Conservation (phyloP, 768 basidiomycete species). For the Suillus bovinus region DNA sequence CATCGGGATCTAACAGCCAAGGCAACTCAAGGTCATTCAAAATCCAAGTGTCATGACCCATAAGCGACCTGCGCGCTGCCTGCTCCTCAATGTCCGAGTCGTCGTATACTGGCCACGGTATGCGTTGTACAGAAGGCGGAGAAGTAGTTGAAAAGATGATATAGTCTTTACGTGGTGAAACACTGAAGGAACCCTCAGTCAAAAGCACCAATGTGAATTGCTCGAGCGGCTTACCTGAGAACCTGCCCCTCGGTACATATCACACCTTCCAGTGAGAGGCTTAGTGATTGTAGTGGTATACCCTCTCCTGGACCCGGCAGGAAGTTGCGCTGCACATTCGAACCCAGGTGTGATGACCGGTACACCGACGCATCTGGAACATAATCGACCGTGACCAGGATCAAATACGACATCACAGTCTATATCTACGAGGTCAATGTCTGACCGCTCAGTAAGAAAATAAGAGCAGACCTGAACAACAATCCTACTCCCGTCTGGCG, state of each 20-base stretch:
- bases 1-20: slow-evolving; percentile 76
- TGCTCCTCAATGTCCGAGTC: slow-evolving; percentile 38
- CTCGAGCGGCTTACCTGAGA: slow-evolving; percentile 54
- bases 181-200: slow-evolving; percentile 40
- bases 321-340: slow-evolving; percentile 62
- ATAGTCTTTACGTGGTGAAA: slow-evolving; percentile 71
- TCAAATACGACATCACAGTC: slow-evolving; percentile 81
- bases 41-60: slow-evolving; percentile 69
- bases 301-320: slow-evolving; percentile 82
- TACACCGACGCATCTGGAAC: slow-evolving; percentile 56
- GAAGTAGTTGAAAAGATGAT: slow-evolving; percentile 72
- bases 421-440: slow-evolving; percentile 30
- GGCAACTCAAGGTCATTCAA: slow-evolving; percentile 64
- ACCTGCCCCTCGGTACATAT: slow-evolving; percentile 75
- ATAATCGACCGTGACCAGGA: slow-evolving; percentile 69
- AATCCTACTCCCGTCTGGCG: slow-evolving; percentile 76
- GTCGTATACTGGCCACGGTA: slow-evolving; percentile 74
- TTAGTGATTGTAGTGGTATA: slow-evolving; percentile 63
- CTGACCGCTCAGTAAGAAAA: not conserved
- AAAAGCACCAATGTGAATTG: slow-evolving; percentile 8
- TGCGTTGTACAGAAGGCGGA: slow-evolving; percentile 78
- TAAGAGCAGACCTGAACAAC: slow-evolving; percentile 67
- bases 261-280: slow-evolving; percentile 78
- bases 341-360: slow-evolving; percentile 48
- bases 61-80: slow-evolving; percentile 35